Evolutionary conservation across 352 stramenopile genomes (phyloP).

Genomic region (Achlya hypogyna): DNA sequence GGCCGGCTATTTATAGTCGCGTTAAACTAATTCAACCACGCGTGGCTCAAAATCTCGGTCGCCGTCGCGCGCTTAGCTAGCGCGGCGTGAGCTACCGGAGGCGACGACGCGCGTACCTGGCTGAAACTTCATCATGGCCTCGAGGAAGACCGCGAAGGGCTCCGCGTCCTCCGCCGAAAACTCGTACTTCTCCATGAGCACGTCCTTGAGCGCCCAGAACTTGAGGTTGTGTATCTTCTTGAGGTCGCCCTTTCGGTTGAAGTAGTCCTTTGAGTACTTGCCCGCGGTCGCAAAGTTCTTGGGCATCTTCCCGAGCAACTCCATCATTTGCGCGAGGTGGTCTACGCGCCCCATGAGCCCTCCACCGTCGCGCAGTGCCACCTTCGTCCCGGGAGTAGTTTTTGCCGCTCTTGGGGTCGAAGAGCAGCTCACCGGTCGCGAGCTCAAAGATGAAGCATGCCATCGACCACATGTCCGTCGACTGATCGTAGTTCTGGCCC

Average conservation of each 20-base stretch:
- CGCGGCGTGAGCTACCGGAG: background rate
- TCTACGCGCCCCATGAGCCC: slow-evolving; percentile 40
- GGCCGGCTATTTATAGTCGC: background rate
- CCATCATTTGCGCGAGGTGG: slow-evolving; percentile 98
- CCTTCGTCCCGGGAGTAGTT: slow-evolving; percentile 81
- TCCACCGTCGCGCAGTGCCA: slow-evolving; percentile 25
- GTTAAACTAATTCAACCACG: slow-evolving; percentile 76
- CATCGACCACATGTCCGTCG: slow-evolving; percentile 98
- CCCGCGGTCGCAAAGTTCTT: slow-evolving; percentile 87
- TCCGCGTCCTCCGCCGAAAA: slow-evolving; percentile 83
- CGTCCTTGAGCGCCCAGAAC: slow-evolving; percentile 95
- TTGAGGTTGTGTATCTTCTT: slow-evolving; percentile 98
- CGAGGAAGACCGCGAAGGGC: slow-evolving; percentile 90
- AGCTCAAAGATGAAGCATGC: slow-evolving; percentile 99
- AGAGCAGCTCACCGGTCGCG: slow-evolving; percentile 98
- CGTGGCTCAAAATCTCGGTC: slow-evolving; percentile 88
- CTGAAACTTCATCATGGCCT: slow-evolving; percentile 88
- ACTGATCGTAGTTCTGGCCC: slow-evolving; percentile 96
- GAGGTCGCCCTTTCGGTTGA: slow-evolving; percentile 95
- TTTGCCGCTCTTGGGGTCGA: slow-evolving; percentile 92
- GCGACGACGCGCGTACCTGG: slow-evolving; percentile 24
- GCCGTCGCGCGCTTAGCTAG: slow-evolving; percentile 85
- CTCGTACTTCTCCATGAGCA: slow-evolving; percentile 96
- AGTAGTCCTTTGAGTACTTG: slow-evolving; percentile 94
- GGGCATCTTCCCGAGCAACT: slow-evolving; percentile 95